These are phyloP conservation scores for Neostapfia colusana DNA, from an alignment of 176 grass and related monocot species.

Conservation along the genomic window DNA sequence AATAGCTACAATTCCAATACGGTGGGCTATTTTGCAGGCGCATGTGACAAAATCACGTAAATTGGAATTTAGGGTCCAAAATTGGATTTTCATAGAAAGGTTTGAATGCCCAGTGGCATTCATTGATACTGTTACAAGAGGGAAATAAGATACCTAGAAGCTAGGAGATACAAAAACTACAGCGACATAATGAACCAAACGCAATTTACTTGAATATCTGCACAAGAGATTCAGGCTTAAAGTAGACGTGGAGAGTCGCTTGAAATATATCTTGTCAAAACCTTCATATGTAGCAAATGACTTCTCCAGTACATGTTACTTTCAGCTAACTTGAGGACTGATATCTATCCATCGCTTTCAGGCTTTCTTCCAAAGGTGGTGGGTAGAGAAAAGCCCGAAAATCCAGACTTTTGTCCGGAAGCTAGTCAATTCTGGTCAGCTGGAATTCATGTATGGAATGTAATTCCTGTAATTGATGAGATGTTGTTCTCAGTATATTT, in stretches of 20 bases:
- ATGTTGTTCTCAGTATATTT: neutral
- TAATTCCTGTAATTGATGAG: neutral
- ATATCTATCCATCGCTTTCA: conserved; percentile 32
- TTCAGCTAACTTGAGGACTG: conserved; percentile 15
- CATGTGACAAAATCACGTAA: no score
- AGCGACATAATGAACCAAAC: neutral
- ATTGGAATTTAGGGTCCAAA: no score
- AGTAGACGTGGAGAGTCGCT: neutral
- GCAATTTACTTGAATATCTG: neutral
- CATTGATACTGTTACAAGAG: neutral
- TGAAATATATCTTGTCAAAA: neutral
- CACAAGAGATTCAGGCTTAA: neutral
- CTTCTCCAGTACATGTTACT: conserved; percentile 5
- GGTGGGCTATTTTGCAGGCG: no score
- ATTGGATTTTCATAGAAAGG: neutral
- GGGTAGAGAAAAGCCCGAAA: conserved; percentile 69
- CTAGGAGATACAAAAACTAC: neutral
- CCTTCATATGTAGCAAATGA: neutral
- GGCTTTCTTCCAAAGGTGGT: conserved; percentile 99
- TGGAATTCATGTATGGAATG: conserved; percentile 80
- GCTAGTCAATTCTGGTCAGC: conserved; percentile 73
- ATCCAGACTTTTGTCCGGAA: conserved; percentile 56
- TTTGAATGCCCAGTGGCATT: no score
- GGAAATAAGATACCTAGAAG: neutral
- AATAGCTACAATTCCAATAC: neutral